These are phyloP conservation scores for Singerocomus inundabilis DNA, from an alignment of 1,284 basidiomycete genomes.

Conservation along the genomic window DNA sequence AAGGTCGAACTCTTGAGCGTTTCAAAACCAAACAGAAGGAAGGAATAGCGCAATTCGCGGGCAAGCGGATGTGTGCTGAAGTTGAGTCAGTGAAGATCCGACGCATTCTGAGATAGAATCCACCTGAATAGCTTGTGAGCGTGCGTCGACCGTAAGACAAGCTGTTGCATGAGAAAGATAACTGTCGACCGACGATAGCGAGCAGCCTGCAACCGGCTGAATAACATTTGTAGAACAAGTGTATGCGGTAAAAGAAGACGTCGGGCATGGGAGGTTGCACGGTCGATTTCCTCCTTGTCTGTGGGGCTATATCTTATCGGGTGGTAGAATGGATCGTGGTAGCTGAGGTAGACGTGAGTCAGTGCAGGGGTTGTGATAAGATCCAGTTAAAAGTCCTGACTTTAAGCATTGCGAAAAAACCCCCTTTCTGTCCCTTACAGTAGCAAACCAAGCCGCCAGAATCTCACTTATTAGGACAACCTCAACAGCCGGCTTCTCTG, in stretches of 20 bases:
- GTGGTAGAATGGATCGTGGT: conserved; percentile 83
- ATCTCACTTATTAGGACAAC: conserved; percentile 83
- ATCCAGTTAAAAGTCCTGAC: conserved; percentile 45
- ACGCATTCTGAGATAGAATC: conserved; percentile 13
- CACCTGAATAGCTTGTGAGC: conserved; percentile 76
- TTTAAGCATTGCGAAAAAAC: conserved; percentile 81
- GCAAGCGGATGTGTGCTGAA: conserved; percentile 87
- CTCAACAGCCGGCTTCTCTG: conserved; percentile 77
- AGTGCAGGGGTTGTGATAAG: conserved; percentile 2
- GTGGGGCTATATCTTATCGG: conserved; percentile 91
- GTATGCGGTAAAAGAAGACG: conserved; percentile 82
- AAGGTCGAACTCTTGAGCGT: conserved; percentile 85
- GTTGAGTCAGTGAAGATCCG: neutral
- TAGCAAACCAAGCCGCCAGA: conserved; percentile 83
- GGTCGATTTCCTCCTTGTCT: conserved; percentile 82
- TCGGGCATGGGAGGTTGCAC: conserved; percentile 67
- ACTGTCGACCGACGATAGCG: conserved; percentile 85
- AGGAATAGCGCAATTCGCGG: conserved; percentile 85
- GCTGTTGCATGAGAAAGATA: conserved; percentile 81
- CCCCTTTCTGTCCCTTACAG: conserved; percentile 75
- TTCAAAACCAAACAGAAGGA: conserved; percentile 93
- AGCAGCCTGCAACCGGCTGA: conserved; percentile 91
- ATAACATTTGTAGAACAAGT: conserved; percentile 85
- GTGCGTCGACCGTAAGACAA: conserved; percentile 77
- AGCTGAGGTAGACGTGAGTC: conserved; percentile 45